Evolutionary conservation across 371 early-diverging fungal species (phyloP).

Genomic region (Blastocladiella emersonii): DNA sequence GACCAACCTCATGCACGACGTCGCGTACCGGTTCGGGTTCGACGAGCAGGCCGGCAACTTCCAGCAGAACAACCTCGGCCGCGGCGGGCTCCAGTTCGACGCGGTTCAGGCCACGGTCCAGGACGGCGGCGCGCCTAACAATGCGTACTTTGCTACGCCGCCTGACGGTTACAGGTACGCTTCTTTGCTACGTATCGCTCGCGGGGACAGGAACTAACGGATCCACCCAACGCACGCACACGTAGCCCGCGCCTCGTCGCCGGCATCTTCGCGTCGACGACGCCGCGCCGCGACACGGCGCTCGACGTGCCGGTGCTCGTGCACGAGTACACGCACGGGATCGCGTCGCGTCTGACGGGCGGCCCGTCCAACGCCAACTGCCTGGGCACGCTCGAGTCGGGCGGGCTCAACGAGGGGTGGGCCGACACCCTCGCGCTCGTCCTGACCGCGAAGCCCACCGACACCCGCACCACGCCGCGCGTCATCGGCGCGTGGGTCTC

Average conservation of each 20-base stretch:
- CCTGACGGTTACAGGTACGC: too few relatives aligned
- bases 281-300: conserved; percentile 7
- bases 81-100: conserved; percentile 14
- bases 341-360: conserved; percentile 46
- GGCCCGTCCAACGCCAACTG: conserved; percentile 42
- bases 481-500: conserved; percentile 19
- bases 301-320: conserved; percentile 21
- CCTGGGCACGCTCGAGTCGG: conserved; percentile 30
- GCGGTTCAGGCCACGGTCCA: conserved; percentile 87
- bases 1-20: conserved; percentile 37
- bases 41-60: conserved; percentile 90
- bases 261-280: not conserved
- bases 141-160: conserved; percentile 12
- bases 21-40: conserved; percentile 83
- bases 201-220: too few relatives aligned
- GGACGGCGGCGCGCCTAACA: conserved; percentile 40
- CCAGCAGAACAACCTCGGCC: conserved; percentile 21
- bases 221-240: too few relatives aligned
- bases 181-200: too few relatives aligned
- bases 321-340: conserved; percentile 45
- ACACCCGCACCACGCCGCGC: conserved; percentile 10
- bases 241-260: conserved; percentile 5
- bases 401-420: conserved; percentile 31
- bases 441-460: conserved; percentile 10
- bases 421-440: conserved; percentile 16